These are phyloP conservation scores for Trichoderma sp. DNA, from an alignment of 2,329 filamentous ascomycete species.

Conservation along the genomic window DNA sequence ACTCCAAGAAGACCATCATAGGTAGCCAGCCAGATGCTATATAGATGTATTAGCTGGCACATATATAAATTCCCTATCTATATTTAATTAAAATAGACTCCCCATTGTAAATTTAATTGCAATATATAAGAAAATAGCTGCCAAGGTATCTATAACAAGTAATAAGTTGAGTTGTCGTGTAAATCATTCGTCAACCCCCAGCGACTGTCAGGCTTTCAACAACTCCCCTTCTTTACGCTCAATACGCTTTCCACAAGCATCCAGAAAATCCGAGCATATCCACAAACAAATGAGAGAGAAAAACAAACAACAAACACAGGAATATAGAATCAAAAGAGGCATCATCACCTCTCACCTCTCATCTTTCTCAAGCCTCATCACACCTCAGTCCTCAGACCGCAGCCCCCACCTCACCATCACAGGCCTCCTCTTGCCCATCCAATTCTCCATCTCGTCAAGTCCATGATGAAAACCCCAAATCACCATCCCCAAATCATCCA, in stretches of 20 bases:
- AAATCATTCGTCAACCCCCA: not conserved
- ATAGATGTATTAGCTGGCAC: not conserved
- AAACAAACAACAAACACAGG: not conserved
- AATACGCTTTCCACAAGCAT: not conserved
- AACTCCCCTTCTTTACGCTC: not conserved
- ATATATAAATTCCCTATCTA: not conserved
- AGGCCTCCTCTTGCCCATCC: not conserved
- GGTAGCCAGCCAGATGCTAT: not conserved
- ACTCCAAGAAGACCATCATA: not conserved
- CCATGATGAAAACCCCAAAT: slow-evolving; percentile 7
- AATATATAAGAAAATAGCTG: not conserved
- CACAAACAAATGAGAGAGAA: not conserved
- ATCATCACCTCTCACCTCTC: not conserved
- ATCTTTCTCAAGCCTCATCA: not conserved
- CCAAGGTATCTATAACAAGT: not conserved
- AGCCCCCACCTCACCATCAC: not conserved
- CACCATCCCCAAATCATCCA: slow-evolving; percentile 10
- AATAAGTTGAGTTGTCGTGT: not conserved
- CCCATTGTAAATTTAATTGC: not conserved
- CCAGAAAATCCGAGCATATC: not conserved
- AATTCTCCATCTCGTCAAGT: slow-evolving; percentile 4
- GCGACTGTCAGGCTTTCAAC: not conserved
- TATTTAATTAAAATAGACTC: not conserved
- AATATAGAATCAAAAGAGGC: not conserved
- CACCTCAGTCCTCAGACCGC: not conserved